These are phyloP conservation scores for Parachaetomium inaequale DNA, from an alignment of 495 filamentous ascomycete species.

Conservation along the genomic window DNA sequence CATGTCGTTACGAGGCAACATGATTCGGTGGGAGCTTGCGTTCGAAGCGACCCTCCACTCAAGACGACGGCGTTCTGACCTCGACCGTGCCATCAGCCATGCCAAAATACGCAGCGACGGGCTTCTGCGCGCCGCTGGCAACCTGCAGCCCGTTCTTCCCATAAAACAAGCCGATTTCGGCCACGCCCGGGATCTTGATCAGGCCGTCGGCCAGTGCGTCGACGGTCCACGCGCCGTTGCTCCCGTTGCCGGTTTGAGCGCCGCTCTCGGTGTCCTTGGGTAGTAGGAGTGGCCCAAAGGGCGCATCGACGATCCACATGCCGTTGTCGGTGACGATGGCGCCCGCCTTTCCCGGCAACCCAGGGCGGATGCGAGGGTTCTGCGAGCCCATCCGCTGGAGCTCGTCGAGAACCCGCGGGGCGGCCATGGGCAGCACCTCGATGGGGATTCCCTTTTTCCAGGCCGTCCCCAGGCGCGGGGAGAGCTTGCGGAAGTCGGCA, in stretches of 20 bases:
- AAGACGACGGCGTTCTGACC: conserved; percentile 48
- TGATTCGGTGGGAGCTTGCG: background rate
- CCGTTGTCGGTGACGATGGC: conserved; percentile 89
- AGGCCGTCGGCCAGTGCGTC: conserved; percentile 65
- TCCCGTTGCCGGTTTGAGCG: conserved; percentile 42
- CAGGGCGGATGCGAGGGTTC: conserved; percentile 64
- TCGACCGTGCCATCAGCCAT: conserved; percentile 59
- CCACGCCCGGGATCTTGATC: conserved; percentile 78
- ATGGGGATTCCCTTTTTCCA: conserved; percentile 83
- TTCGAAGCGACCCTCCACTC: conserved; percentile 18
- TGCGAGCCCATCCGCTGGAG: conserved; percentile 67
- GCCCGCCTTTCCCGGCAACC: conserved; percentile 65
- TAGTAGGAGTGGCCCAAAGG: conserved; percentile 69
- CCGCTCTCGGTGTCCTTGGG: conserved; percentile 46
- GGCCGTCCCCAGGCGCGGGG: conserved; percentile 66
- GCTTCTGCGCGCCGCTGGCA: conserved; percentile 73
- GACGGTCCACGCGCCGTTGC: conserved; percentile 70
- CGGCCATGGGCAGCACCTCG: conserved; percentile 84
- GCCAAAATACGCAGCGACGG: conserved; percentile 91
- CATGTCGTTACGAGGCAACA: background rate
- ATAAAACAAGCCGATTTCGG: conserved; percentile 88
- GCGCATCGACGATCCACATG: conserved; percentile 90
- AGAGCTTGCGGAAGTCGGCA: conserved; percentile 87
- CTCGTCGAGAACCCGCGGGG: conserved; percentile 62
- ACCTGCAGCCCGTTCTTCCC: conserved; percentile 71